These are phyloP conservation scores for Luvunga scandens DNA, from an alignment of 345 rosid species.

Conservation along the genomic window DNA sequence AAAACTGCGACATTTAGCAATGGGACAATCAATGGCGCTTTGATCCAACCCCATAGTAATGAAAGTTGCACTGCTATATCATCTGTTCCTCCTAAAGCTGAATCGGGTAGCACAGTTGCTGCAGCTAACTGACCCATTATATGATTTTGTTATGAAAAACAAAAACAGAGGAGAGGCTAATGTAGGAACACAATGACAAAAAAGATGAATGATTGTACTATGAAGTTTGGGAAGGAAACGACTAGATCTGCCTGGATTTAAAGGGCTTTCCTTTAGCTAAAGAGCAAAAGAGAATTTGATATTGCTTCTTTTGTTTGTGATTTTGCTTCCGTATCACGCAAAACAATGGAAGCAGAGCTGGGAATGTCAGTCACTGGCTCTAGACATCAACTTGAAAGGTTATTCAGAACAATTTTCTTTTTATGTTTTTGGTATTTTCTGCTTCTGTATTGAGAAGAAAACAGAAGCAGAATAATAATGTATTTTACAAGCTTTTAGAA, in stretches of 20 bases:
- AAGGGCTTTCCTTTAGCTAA: slow-evolving; percentile 17
- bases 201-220: neutral
- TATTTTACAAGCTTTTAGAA: neutral
- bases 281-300: slow-evolving; percentile 20
- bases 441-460: slow-evolving; percentile 24
- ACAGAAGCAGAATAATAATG: slow-evolving; percentile 31
- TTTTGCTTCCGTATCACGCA: slow-evolving; percentile 42
- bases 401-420: neutral
- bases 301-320: slow-evolving; percentile 3
- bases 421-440: neutral
- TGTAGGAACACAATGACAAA: neutral
- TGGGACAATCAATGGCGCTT: slow-evolving; percentile 84
- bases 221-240: slow-evolving; percentile 17
- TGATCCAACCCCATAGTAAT: slow-evolving; percentile 63
- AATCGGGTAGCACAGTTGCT: slow-evolving; percentile 36
- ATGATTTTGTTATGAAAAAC: neutral
- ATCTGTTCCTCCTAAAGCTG: slow-evolving; percentile 48
- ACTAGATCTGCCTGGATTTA: slow-evolving; percentile 28
- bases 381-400: no score
- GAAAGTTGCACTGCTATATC: slow-evolving; percentile 53
- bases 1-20: slow-evolving; percentile 52
- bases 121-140: slow-evolving; percentile 44
- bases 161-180: slow-evolving; percentile 16
- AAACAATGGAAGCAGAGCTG: slow-evolving; percentile 29
- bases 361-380: slow-evolving; percentile 30